Percentiles rank a stretch among this genome's conserved stretches.
phyloP scores from a whole-genome alignment of 305 asterid genomes.

The Striga hermonthica region DNA sequence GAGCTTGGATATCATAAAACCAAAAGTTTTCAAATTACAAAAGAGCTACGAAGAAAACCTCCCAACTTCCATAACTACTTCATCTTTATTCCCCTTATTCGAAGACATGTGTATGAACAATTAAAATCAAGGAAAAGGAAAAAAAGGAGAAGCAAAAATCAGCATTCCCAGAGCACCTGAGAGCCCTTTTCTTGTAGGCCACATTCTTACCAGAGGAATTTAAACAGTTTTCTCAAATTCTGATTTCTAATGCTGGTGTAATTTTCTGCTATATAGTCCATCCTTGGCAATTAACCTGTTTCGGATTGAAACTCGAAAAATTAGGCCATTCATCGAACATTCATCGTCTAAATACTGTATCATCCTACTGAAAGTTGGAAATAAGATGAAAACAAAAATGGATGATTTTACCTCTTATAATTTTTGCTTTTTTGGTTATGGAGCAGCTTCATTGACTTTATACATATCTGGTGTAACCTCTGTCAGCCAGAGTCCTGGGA shows the following conservation, averaged over 20 bases:
- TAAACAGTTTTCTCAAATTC: conserved; percentile 22
- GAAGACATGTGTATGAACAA: conserved; percentile 41
- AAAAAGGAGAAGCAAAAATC: conserved; percentile 15
- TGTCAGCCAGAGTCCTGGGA: conserved; percentile 65
- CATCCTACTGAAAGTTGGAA: too few species aligned
- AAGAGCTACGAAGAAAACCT: conserved; percentile 19
- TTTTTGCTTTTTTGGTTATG: conserved; percentile 7
- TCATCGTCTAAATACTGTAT: background rate
- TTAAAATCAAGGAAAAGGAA: conserved; percentile 26
- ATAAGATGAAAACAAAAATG: too few species aligned
- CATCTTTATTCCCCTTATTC: conserved; percentile 35
- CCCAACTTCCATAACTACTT: conserved; percentile 30
- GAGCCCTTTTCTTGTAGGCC: conserved; percentile 28
- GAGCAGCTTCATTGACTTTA: conserved; percentile 46
- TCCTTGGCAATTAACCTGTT: conserved; percentile 27
- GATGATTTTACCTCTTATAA: background rate
- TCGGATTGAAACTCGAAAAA: conserved; percentile 25
- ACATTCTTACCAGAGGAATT: conserved; percentile 30
- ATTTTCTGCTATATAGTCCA: conserved; percentile 37
- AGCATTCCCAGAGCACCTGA: conserved; percentile 30
- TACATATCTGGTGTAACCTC: conserved; percentile 64
- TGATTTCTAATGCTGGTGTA: conserved; percentile 35
- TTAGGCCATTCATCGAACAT: conserved; percentile 19
- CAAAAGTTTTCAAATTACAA: conserved; percentile 22
- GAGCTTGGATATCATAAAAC: conserved; percentile 29